Percentiles rank a stretch among this genome's conserved stretches.
Evolutionary conservation across 1,139 yeast species (phyloP).

Genomic region (Saccharomyces uvarum): DNA sequence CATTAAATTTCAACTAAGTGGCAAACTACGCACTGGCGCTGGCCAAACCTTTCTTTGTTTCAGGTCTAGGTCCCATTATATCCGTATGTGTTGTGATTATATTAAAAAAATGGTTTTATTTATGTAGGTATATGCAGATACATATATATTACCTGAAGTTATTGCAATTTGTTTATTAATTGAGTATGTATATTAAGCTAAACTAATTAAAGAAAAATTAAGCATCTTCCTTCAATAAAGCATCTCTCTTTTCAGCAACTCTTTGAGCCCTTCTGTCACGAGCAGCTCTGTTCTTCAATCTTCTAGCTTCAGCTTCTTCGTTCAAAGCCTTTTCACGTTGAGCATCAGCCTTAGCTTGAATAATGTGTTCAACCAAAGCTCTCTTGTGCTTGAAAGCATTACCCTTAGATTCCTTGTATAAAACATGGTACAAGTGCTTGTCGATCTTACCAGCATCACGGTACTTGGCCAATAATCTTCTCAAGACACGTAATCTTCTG

Average conservation of each 20-base stretch:
- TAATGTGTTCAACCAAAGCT: slow-evolving; percentile 98
- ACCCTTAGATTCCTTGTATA: slow-evolving; percentile 98
- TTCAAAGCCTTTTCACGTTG: slow-evolving; percentile 97
- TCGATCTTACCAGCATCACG: slow-evolving; percentile 99
- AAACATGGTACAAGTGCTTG: slow-evolving; percentile 96
- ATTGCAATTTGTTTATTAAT: neutral
- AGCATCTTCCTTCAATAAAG: slow-evolving; percentile 57
- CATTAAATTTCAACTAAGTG: too few relatives aligned
- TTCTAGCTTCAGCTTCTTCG: slow-evolving; percentile 99
- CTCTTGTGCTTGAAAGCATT: slow-evolving; percentile 99
- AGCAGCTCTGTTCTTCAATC: slow-evolving; percentile 98
- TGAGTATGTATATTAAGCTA: neutral
- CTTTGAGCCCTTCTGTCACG: slow-evolving; percentile 99
- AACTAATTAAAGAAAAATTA: slow-evolving; percentile 16
- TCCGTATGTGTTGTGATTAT: neutral
- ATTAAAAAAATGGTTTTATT: neutral
- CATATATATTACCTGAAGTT: neutral
- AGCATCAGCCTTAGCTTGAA: slow-evolving; percentile 99
- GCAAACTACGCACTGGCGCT: too few relatives aligned
- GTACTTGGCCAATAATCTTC: slow-evolving; percentile 97
- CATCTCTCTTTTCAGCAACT: slow-evolving; percentile 96
- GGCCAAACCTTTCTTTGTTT: neutral
- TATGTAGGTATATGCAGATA: neutral
- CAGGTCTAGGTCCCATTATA: neutral
- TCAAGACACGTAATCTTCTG: slow-evolving; percentile 99